Evolutionary conservation across 345 rosid genomes (phyloP).

Genomic region (Schrenkiella parvula): DNA sequence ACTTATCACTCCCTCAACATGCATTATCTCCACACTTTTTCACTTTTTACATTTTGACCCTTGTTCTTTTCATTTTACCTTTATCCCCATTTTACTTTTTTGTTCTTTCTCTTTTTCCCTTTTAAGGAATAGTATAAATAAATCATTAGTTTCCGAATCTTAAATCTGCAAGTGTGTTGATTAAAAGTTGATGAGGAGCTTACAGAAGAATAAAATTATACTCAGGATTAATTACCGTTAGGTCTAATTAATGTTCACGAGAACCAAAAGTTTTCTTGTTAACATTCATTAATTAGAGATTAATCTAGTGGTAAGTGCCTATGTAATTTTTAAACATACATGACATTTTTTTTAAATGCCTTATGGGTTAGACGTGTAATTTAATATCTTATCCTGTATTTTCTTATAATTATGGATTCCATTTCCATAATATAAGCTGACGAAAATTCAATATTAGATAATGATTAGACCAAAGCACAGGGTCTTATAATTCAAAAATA

Average conservation of each 20-base stretch:
- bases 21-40: not conserved
- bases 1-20: not conserved
- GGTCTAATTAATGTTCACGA: conserved; percentile 21
- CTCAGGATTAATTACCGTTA: not conserved
- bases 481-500: too few species aligned
- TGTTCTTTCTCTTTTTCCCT: not conserved
- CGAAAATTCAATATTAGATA: conserved; percentile 21
- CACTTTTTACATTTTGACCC: conserved; percentile 8
- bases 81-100: not conserved
- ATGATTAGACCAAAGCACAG: too few species aligned
- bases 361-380: conserved; percentile 25
- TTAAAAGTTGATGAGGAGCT: not conserved
- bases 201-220: not conserved
- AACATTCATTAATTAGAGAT: conserved; percentile 17
- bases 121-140: not conserved
- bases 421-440: conserved; percentile 28
- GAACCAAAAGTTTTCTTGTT: conserved; percentile 14
- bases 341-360: not conserved
- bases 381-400: conserved; percentile 9
- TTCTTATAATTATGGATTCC: too few species aligned
- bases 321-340: not conserved
- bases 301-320: not conserved
- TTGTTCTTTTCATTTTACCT: not conserved
- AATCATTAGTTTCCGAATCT: not conserved
- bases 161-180: not conserved